Conservation (phyloP, 352 stramenopile genomes). For the Saprolegnia diclina region DNA sequence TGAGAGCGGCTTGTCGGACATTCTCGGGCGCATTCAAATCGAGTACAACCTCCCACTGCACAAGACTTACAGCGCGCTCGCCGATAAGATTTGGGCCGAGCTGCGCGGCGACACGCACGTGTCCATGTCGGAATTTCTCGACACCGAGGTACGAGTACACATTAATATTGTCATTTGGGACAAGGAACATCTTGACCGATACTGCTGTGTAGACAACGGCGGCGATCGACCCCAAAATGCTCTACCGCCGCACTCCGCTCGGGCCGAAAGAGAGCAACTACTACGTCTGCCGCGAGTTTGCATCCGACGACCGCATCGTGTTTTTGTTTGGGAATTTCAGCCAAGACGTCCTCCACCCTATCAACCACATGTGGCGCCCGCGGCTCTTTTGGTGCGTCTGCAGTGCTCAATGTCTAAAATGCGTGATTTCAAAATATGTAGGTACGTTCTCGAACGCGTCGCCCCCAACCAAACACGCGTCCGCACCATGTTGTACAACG, state of each 20-base stretch:
- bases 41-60: not conserved
- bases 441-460: not conserved
- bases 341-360: no score
- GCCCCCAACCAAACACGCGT: not conserved
- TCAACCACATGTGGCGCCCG: not conserved
- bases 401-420: not conserved
- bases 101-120: not conserved
- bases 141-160: not conserved
- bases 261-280: not conserved
- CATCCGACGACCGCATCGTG: not conserved
- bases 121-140: not conserved
- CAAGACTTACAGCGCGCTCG: not conserved
- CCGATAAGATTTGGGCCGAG: not conserved
- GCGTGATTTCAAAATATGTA: not conserved
- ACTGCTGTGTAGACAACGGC: no score
- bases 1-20: not conserved
- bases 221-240: not conserved
- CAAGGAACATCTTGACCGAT: no score
- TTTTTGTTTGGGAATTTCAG: not conserved
- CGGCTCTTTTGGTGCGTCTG: not conserved
- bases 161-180: no score
- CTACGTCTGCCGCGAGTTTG: not conserved
- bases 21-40: not conserved
- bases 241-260: not conserved
- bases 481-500: not conserved